Percentiles rank a stretch among this genome's conserved stretches.
Conservation (phyloP, 108 stramenopile species). For the Skeletonema potamos region DNA sequence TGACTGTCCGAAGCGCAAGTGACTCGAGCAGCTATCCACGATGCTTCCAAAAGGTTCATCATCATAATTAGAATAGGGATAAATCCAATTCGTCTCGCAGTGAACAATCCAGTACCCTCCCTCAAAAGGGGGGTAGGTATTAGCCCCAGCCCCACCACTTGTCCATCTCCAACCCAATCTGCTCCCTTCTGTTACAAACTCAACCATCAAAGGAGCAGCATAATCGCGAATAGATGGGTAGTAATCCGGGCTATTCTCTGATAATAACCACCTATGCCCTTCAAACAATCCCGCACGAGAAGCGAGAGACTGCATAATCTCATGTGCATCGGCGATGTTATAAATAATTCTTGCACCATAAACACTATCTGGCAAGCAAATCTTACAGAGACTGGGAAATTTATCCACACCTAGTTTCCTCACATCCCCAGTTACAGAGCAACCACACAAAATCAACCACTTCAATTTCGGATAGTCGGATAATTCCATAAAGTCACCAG, state of each 20-base stretch:
- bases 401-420: neutral
- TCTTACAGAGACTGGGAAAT: neutral
- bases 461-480: constrained; percentile 1
- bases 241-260: neutral
- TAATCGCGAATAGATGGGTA: constrained; percentile 1
- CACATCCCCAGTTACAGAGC: neutral
- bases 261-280: constrained; percentile 5
- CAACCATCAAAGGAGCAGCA: constrained; percentile 8
- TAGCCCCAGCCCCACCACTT: neutral
- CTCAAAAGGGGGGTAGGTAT: neutral
- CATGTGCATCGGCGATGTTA: neutral
- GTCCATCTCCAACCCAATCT: constrained; percentile 11
- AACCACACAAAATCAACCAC: neutral
- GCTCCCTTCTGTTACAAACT: constrained; percentile 8
- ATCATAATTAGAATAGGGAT: neutral
- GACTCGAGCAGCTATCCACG: neutral
- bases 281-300: neutral
- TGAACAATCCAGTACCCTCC: constrained; percentile 7
- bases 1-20: neutral
- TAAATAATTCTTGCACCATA: neutral
- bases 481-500: constrained; percentile 2
- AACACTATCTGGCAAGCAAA: neutral
- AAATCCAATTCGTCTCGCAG: constrained; percentile 19
- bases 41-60: neutral
- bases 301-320: neutral